A percentile compares a stretch with the other conserved stretches of the same genome.
Conservation (phyloP, 1,284 basidiomycete genomes). For the Entoloma clypeatum region DNA sequence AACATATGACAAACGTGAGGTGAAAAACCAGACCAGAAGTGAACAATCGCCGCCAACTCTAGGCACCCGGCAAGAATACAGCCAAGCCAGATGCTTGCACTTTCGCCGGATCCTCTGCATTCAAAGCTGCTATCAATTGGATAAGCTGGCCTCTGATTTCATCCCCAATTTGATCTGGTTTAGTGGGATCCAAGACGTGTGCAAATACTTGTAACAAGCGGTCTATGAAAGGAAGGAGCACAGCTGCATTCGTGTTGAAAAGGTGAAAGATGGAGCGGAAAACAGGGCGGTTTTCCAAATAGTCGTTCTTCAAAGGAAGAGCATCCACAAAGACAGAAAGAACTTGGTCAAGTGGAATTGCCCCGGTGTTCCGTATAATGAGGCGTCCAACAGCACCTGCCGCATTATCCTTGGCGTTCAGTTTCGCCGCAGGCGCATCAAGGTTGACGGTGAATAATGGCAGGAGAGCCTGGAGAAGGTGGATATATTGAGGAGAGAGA, state of each 20-base stretch:
- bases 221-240: slow-evolving; percentile 78
- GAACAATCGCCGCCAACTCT: slow-evolving; percentile 6
- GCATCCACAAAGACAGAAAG: slow-evolving; percentile 81
- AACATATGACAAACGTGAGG: no score
- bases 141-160: slow-evolving; percentile 77
- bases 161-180: slow-evolving; percentile 71
- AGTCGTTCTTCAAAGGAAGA: slow-evolving; percentile 87
- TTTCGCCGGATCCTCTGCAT: slow-evolving; percentile 68
- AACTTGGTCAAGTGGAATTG: slow-evolving; percentile 88
- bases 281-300: slow-evolving; percentile 85
- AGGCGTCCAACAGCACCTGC: slow-evolving; percentile 89
- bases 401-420: slow-evolving; percentile 95
- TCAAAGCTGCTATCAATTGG: slow-evolving; percentile 73
- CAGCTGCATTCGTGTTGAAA: slow-evolving; percentile 72
- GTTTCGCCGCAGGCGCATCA: slow-evolving; percentile 55
- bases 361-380: slow-evolving; percentile 78
- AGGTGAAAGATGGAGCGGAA: slow-evolving; percentile 90
- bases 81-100: slow-evolving; percentile 72
- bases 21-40: slow-evolving; percentile 20
- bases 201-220: slow-evolving; percentile 80
- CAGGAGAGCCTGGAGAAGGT: slow-evolving; percentile 76
- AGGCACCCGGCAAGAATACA: slow-evolving; percentile 43
- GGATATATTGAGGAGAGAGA: slow-evolving; percentile 79
- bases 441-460: slow-evolving; percentile 76
- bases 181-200: slow-evolving; percentile 76